Percentiles rank a stretch among this genome's conserved stretches.
phyloP scores from a whole-genome alignment of 495 filamentous ascomycete species.

The Melanomma pulvis-pyrius region DNA sequence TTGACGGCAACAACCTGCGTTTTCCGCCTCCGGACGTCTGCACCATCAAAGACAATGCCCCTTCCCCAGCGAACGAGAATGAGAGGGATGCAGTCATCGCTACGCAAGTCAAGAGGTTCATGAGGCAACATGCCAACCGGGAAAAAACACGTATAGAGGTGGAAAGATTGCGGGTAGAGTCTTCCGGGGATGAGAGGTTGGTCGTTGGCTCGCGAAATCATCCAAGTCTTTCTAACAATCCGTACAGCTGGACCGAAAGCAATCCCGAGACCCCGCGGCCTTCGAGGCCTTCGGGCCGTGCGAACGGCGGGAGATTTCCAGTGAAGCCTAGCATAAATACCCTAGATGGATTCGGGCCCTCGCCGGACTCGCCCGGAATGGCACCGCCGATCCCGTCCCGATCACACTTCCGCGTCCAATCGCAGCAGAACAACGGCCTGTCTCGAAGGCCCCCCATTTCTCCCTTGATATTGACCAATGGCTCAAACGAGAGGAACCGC shows the following conservation, averaged over 20 bases:
- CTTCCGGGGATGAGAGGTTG: slow-evolving; percentile 67
- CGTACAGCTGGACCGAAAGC: slow-evolving; percentile 49
- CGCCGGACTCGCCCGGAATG: slow-evolving; percentile 35
- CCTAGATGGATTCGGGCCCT: slow-evolving; percentile 43
- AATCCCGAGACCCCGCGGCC: slow-evolving; percentile 73
- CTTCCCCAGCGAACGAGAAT: slow-evolving; percentile 54
- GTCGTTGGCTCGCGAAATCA: background rate
- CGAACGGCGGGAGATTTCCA: slow-evolving; percentile 78
- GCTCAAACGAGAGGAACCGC: slow-evolving; percentile 80
- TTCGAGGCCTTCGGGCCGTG: slow-evolving; percentile 71
- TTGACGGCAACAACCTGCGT: slow-evolving; percentile 79
- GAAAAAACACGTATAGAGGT: slow-evolving; percentile 55
- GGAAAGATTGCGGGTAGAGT: slow-evolving; percentile 58
- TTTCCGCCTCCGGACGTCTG: slow-evolving; percentile 67
- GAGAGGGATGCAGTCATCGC: slow-evolving; percentile 71
- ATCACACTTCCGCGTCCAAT: slow-evolving; percentile 77
- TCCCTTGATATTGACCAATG: slow-evolving; percentile 70
- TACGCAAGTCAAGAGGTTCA: slow-evolving; percentile 72
- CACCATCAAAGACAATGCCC: slow-evolving; percentile 52
- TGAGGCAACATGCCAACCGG: slow-evolving; percentile 58
- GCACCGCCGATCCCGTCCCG: slow-evolving; percentile 72
- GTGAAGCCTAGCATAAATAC: slow-evolving; percentile 70
- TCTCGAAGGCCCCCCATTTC: slow-evolving; percentile 66
- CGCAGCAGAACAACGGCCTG: slow-evolving; percentile 59
- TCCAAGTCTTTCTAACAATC: background rate